A percentile compares a stretch with the other conserved stretches of the same genome.
Conservation (phyloP, 345 rosid genomes). For the Eucalyptus tenuipes region DNA sequence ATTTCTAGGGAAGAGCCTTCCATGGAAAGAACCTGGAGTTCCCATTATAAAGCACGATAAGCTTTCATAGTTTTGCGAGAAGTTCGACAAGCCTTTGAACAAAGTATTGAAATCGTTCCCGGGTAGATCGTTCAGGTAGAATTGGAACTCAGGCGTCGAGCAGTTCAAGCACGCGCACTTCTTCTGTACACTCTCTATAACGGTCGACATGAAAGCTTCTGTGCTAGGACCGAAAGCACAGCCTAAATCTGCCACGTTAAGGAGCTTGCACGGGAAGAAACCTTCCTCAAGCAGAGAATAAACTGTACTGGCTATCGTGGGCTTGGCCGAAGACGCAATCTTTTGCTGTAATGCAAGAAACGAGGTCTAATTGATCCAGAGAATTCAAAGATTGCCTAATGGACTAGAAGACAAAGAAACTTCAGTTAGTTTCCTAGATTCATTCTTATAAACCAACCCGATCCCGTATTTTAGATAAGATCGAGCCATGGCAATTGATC, state of each 20-base stretch:
- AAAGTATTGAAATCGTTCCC: constrained; percentile 15
- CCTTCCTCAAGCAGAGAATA: neutral
- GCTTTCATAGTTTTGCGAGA: neutral
- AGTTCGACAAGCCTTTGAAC: neutral
- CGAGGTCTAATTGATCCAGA: neutral
- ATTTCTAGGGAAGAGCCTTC: neutral
- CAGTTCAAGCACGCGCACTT: neutral
- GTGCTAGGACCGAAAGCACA: constrained; percentile 1
- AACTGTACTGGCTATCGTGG: neutral
- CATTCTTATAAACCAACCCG: neutral
- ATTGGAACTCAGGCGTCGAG: neutral
- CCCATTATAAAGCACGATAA: neutral
- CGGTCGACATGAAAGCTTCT: neutral
- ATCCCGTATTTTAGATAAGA: neutral
- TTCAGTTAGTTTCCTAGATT: neutral
- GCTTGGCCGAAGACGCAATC: neutral
- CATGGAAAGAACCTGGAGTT: constrained; percentile 11
- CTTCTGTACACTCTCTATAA: neutral
- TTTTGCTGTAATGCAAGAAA: neutral
- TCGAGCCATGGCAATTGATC: neutral
- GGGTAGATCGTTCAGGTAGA: constrained; percentile 7
- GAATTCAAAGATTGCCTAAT: neutral
- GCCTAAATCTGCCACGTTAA: constrained; percentile 11
- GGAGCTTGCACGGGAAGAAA: neutral
- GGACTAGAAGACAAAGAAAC: neutral